phyloP scores from a whole-genome alignment of 805 yeast species.

The Pichia gijzeniarum region DNA sequence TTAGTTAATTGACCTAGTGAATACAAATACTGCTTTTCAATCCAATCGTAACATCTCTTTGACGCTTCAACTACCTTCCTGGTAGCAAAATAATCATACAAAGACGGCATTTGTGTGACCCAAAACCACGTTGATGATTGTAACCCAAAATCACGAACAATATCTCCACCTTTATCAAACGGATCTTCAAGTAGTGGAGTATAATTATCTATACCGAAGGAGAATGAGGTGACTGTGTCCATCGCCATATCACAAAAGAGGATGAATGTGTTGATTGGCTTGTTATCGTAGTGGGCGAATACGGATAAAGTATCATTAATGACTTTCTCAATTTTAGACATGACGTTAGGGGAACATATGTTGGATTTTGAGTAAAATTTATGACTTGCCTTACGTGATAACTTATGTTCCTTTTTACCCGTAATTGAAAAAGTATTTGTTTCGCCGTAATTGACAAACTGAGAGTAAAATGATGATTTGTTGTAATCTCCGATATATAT shows the following conservation, averaged over 20 bases:
- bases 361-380: conserved; percentile 40
- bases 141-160: conserved; percentile 39
- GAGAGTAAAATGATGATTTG: conserved; percentile 51
- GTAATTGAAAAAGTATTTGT: conserved; percentile 54
- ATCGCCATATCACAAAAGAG: conserved; percentile 67
- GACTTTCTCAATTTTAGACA: conserved; percentile 29
- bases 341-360: conserved; percentile 30
- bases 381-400: conserved; percentile 35
- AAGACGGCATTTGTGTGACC: conserved; percentile 52
- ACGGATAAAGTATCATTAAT: conserved; percentile 26
- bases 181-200: conserved; percentile 38
- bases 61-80: conserved; percentile 34
- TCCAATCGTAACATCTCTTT: conserved; percentile 40
- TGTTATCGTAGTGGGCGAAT: conserved; percentile 17
- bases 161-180: conserved; percentile 32
- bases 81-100: conserved; percentile 40
- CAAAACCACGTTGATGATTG: conserved; percentile 60
- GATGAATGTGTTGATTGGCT: conserved; percentile 47
- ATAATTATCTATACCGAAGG: conserved; percentile 46
- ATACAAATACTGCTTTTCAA: conserved; percentile 25
- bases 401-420: conserved; percentile 42
- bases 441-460: conserved; percentile 52
- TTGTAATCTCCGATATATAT: conserved; percentile 53
- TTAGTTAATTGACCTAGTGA: conserved; percentile 15
- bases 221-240: conserved; percentile 60